Base-by-base conservation (phyloP, 2,329 filamentous ascomycete species). In the Botrytis elliptica region DNA sequence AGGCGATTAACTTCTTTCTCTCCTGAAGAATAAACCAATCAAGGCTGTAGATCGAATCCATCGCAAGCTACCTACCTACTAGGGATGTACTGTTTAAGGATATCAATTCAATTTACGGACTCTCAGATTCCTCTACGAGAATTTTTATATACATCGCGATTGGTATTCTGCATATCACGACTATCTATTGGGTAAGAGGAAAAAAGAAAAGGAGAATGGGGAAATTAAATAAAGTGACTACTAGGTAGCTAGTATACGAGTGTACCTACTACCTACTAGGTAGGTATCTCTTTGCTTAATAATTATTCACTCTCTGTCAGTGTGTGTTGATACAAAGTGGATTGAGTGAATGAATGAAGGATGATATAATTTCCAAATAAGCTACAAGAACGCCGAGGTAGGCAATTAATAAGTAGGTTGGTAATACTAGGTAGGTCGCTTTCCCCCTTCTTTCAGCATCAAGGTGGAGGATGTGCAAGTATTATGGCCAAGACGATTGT, bases 191-290 rank as follows among this genome's bases (percentile, higher is more conserved):
- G 36, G 40, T 29, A n/a, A 42, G 3, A 29, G 44, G 3, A 12
- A 42, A 42, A 64, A 64, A 25, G 38, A 64, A 64, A 42, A 64
- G 60, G 60, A 42, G 60, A 64, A n/a, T 64, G 38, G 38, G 60
- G 60, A 64, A n/a, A 64, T 42, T 64, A 42, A 29, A 29, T 9
- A 38, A 62, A n/a, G n/a, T 7, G 25, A 40, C 6, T 52, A 29
- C 29, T 29, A 29, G 29, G 29, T 29, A 52, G 5, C 49, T 52
- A 40, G 12, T 10, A 2, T 40, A 40, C 12, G 33, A 33, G 3
- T 40, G 14, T 40, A 40, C 38, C 38, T 40, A 40, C 12, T 29
- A 29, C 38, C 40, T 40, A 40, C 29, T 40, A 40, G 7, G 7
- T 40, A 40, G 40, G 12, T 42, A 42, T 16, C 40, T 42, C 40